Base-by-base conservation (phyloP, 2,329 filamentous ascomycete species). In the Alternaria viburni region DNA sequence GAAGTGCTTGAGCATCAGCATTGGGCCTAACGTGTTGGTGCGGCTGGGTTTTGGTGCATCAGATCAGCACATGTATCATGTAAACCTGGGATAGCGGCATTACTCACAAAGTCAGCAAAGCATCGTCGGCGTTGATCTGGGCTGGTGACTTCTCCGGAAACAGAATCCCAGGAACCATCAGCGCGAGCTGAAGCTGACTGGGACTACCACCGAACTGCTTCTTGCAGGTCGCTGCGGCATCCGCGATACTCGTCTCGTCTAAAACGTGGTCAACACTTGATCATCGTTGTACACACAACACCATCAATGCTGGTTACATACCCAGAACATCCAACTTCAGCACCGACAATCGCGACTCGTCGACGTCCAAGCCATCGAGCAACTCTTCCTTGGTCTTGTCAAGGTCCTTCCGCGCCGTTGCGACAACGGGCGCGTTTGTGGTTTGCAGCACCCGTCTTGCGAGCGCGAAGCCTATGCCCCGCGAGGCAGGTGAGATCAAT, bases 1-100 rank as follows among this genome's bases (percentile, higher is more conserved):
- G 70, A 96, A 92, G 78, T 93, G 88, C 79, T 96, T 96, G 74
- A 92, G 86, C 60, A 95, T 84, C 57, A 96, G 82, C 73, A 96
- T 83, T 0, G 91, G 91, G 0, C 91, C 92, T 3, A 96, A 82
- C 0, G 89, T 85, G 77, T 96, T 96, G 62, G 92, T 87, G 56
- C 85, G 84, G 78, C 49, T 52, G 15, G 28, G 10, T 15, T 23
- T 41, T 11, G 30, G 12, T 46, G 6, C 1, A 19, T 52, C 28
- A 15, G 36, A 28, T 52, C 49, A 52, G 49, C 36, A 36, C 4
- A 36, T 32, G 19, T 41, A 30, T 21, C 49, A 52, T 6, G 21
- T 19, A 21, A 23, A 41, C 12, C 36, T 23, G 6, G 5, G 13
- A 41, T 25, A 41, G 9, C n/a, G 21, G 6, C 30, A 11, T 41